phyloP scores from a whole-genome alignment of 129 eudicot genomes.

The Centaurea solstitialis region DNA sequence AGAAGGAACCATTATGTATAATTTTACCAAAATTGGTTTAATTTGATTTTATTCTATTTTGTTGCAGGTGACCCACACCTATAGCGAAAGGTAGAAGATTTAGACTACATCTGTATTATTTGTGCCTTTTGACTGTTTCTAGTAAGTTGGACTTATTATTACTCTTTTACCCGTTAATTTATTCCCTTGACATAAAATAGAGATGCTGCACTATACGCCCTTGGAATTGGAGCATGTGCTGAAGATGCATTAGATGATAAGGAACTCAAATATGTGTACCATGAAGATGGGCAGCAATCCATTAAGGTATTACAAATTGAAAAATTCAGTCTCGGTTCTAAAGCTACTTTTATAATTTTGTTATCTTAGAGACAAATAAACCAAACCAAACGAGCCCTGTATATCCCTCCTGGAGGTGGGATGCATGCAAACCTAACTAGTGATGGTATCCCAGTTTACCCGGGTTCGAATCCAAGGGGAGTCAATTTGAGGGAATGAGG shows the following conservation, averaged over 20 bases:
- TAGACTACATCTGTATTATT: not conserved
- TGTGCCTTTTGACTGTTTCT: constrained; percentile 2
- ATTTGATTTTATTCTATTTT: constrained; percentile 21
- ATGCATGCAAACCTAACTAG: too few species aligned
- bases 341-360: not conserved
- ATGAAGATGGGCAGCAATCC: constrained; percentile 80
- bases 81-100: constrained; percentile 60
- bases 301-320: constrained; percentile 54
- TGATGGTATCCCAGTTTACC: too few species aligned
- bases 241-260: constrained; percentile 71
- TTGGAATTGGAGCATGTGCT: constrained; percentile 91
- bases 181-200: constrained; percentile 33
- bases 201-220: constrained; percentile 90
- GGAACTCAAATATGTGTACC: constrained; percentile 88
- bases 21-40: constrained; percentile 5
- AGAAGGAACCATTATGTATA: not conserved
- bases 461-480: too few species aligned
- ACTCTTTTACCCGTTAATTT: not conserved
- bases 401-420: too few species aligned
- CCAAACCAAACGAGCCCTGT: too few species aligned
- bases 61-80: constrained; percentile 57
- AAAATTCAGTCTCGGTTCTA: not conserved
- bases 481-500: too few species aligned
- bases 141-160: not conserved
- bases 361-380: not conserved